A percentile compares a stretch with the other conserved stretches of the same genome.
Evolutionary conservation across 164 flowering plant genomes (phyloP).

Genomic region (Tinospora cordifolia): DNA sequence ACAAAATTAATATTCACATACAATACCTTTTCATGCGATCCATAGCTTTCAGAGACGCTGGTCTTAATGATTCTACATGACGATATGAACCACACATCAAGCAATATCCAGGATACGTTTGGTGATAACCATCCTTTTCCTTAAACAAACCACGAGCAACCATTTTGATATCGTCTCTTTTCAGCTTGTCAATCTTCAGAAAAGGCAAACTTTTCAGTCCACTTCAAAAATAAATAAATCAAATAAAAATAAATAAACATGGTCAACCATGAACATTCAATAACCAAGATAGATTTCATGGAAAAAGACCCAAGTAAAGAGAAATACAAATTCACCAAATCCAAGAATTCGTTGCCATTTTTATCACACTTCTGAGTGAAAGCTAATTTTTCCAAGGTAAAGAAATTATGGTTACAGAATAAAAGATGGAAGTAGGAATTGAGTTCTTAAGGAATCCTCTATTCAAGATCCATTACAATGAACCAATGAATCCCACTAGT

Average conservation of each 20-base stretch:
- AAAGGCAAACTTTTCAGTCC: constrained; percentile 10
- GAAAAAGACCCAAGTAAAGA: not conserved
- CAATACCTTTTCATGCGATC: constrained; percentile 38
- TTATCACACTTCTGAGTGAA: too few relatives aligned
- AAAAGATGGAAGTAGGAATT: not conserved
- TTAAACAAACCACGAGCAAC: constrained; percentile 35
- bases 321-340: too few relatives aligned
- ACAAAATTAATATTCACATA: not conserved
- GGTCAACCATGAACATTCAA: not conserved
- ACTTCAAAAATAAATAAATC: not conserved
- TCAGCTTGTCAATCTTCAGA: constrained; percentile 27
- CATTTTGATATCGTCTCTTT: constrained; percentile 20
- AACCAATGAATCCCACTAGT: not conserved
- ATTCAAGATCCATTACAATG: not conserved
- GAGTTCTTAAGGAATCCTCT: not conserved
- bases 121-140: constrained; percentile 13
- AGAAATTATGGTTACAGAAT: not conserved
- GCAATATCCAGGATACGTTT: constrained; percentile 45
- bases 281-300: not conserved
- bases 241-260: not conserved
- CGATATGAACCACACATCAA: constrained; percentile 48
- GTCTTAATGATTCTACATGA: constrained; percentile 40
- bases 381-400: not conserved
- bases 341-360: too few relatives aligned
- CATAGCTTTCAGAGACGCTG: constrained; percentile 30